Evolutionary conservation across 169 alveolate species (phyloP).

Genomic region (Cytauxzoon felis): DNA sequence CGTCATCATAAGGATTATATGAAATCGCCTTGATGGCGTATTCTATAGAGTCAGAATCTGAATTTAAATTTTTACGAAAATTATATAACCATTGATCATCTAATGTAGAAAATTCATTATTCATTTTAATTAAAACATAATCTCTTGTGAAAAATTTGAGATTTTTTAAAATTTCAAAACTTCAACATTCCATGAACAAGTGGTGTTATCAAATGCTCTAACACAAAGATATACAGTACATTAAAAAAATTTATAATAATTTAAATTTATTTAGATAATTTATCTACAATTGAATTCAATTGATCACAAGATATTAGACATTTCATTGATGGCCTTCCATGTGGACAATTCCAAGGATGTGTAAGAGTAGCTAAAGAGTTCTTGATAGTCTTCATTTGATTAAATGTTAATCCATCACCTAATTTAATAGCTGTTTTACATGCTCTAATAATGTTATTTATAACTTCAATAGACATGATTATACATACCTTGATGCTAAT

Average conservation of each 20-base stretch:
- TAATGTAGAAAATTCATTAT: background rate
- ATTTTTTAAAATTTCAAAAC: too few relatives aligned
- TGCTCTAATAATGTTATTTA: constrained; percentile 78
- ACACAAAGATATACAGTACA: too few relatives aligned
- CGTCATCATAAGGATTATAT: constrained; percentile 1
- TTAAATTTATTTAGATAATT: too few relatives aligned
- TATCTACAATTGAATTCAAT: constrained; percentile 2
- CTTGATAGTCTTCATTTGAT: constrained; percentile 85
- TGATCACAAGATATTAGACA: constrained; percentile 58
- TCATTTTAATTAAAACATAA: too few relatives aligned
- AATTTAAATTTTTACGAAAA: constrained; percentile 2
- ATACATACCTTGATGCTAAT: constrained; percentile 82
- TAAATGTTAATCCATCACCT: constrained; percentile 86
- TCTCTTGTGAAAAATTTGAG: too few relatives aligned
- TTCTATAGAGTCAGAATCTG: background rate
- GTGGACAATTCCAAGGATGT: constrained; percentile 99
- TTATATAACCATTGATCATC: constrained; percentile 11
- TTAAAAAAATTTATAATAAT: too few relatives aligned
- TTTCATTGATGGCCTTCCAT: constrained; percentile 98
- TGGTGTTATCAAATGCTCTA: too few relatives aligned
- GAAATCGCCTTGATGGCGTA: constrained; percentile 1
- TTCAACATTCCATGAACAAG: too few relatives aligned
- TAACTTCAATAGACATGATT: background rate
- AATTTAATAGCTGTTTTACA: constrained; percentile 95
- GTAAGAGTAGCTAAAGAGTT: constrained; percentile 81